These are phyloP conservation scores for Cladosporium sp. DNA, from an alignment of 2,329 filamentous ascomycete species.

Conservation along the genomic window DNA sequence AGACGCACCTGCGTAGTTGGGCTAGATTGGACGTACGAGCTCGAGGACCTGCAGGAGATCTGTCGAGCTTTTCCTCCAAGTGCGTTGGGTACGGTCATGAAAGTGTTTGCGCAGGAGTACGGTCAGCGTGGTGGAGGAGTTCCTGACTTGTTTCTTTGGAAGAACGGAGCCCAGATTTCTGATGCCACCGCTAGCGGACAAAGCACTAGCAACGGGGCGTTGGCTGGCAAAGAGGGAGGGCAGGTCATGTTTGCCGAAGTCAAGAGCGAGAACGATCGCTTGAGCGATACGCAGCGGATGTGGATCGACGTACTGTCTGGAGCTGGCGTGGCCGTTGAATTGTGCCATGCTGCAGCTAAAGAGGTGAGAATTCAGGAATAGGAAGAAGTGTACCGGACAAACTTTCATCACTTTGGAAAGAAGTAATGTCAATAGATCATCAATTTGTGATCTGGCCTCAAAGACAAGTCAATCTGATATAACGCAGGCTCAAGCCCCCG, in stretches of 20 bases:
- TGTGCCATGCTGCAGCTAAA: constrained; percentile 61
- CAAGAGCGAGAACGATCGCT: constrained; percentile 67
- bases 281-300: constrained; percentile 91
- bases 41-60: constrained; percentile 74
- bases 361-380: constrained; percentile 39
- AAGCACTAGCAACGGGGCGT: neutral
- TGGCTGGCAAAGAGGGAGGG: constrained; percentile 11
- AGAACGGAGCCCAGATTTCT: constrained; percentile 28
- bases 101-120: constrained; percentile 94
- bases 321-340: constrained; percentile 77
- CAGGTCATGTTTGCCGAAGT: constrained; percentile 41
- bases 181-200: constrained; percentile 15
- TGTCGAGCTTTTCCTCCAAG: constrained; percentile 70
- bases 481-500: too few species aligned
- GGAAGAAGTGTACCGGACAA: too few species aligned
- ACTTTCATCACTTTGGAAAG: too few species aligned
- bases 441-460: too few species aligned
- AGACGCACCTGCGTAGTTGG: constrained; percentile 81
- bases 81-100: constrained; percentile 77
- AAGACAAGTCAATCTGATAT: too few species aligned
- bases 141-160: constrained; percentile 90
- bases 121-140: constrained; percentile 77
- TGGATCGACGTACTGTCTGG: constrained; percentile 93
- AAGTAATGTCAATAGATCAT: too few species aligned
- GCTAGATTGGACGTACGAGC: constrained; percentile 80